Evolutionary conservation across 1,139 yeast species (phyloP), one percentile per base, ranked within the genome.

Genomic region (Williopsis jadinii): DNA sequence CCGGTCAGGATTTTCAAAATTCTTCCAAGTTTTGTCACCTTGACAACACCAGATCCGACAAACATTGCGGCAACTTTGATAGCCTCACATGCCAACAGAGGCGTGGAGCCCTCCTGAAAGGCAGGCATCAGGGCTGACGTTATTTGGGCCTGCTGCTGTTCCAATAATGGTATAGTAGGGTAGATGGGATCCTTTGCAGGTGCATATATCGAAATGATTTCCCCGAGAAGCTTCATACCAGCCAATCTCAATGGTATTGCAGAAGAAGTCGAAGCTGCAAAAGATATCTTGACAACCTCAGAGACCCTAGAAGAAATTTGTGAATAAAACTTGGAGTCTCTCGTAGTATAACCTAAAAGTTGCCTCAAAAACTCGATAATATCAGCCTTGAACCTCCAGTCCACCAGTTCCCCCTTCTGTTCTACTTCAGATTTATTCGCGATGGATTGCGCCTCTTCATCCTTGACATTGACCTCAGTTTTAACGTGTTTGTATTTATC

Each of bases 141-240:
- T 13, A 92, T 84, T 54, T 88, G 97, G 0, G 97, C 97, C 56
- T 92, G 97, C 54, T 85, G 95, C 60, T 88, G 97, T 52, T 86
- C 95, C 43, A 92, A 67, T 11, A 88, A 70, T 0, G 94, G 77
- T 10, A 75, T 75, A 2, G 80, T 80, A 0, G 85, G 81, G 52
- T 81, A 83, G 36, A 83, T 73, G 0, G 94, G 88, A 58, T 87
- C 96, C 11, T 70, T 75, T 43, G 80, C 64, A 30, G 66, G 67
- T 10, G 75, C 68, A 50, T 68, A 70, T 2, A 63, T 60, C n/a
- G 60, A 60, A 34, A 81, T 61, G 19, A 79, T 60, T 44, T 77
- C 75, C 11, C 87, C 86, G 32, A 92, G 67, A 24, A 90, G 65
- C 30, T 70, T 68, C 35, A 90, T 66, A 1, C 97, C 96, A 34